A percentile compares a stretch with the other conserved stretches of the same genome.
phyloP scores from a whole-genome alignment of 208 protist species.

The Acanthamoeba sp. region DNA sequence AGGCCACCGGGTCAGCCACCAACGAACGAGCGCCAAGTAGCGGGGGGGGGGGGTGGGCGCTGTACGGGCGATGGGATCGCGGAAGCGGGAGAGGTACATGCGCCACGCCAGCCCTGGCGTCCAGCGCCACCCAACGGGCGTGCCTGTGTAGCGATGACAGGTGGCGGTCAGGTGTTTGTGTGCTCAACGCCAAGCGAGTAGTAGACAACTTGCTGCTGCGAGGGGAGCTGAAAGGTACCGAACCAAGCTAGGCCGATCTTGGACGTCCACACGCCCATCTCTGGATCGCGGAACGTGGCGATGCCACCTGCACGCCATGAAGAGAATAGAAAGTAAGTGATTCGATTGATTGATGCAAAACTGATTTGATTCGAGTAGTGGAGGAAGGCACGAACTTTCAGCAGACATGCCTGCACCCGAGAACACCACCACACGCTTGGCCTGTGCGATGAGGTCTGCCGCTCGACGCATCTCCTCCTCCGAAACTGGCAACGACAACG shows the following conservation, averaged over 20 bases:
- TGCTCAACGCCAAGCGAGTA: too few species aligned
- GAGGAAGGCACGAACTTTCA: slow-evolving; percentile 3
- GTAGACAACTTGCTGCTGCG: not conserved
- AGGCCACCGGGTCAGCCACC: not conserved
- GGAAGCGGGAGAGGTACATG: slow-evolving; percentile 65
- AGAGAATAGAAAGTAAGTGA: not conserved
- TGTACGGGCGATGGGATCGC: slow-evolving; percentile 66
- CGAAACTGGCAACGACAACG: not conserved
- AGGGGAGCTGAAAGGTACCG: not conserved
- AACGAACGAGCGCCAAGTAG: not conserved
- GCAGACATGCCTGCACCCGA: slow-evolving; percentile 74
- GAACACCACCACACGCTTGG: slow-evolving; percentile 54
- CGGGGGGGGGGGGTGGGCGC: not conserved
- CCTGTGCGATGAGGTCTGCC: not conserved
- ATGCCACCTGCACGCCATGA: slow-evolving; percentile 10
- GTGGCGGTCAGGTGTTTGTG: not conserved
- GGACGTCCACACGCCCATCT: slow-evolving; percentile 63
- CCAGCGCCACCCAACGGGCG: slow-evolving; percentile 28
- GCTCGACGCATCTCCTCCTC: not conserved
- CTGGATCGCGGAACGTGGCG: slow-evolving; percentile 52
- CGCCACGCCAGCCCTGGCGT: slow-evolving; percentile 45
- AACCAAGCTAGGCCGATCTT: slow-evolving; percentile 67
- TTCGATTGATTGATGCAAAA: not conserved
- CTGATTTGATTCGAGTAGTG: not conserved
- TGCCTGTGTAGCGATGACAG: not conserved